Evolutionary conservation across 139 green algal genomes (phyloP).

Genomic region (Zygnema cylindricum): DNA sequence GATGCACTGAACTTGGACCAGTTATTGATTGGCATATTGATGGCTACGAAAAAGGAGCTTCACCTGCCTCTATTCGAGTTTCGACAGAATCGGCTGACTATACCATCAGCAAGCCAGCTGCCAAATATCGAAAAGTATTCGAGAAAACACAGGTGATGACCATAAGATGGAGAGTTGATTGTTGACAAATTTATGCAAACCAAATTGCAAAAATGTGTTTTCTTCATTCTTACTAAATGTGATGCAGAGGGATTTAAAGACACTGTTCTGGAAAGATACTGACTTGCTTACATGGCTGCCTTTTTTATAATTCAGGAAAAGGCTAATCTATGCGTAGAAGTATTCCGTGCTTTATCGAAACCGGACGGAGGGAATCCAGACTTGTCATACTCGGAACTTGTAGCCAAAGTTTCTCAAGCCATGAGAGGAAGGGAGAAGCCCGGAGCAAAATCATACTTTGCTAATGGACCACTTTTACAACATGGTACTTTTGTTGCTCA

Average conservation of each 20-base stretch:
- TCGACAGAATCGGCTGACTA: conserved; percentile 49
- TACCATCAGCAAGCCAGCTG: neutral
- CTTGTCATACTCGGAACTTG: conserved; percentile 21
- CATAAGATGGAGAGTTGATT: neutral
- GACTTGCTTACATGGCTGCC: neutral
- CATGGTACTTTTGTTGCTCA: conserved; percentile 32
- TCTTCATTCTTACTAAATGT: no score
- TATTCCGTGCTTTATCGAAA: conserved; percentile 49
- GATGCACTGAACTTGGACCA: conserved; percentile 40
- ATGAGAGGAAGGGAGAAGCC: conserved; percentile 13
- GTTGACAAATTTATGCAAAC: no score
- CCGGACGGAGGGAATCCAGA: conserved; percentile 48
- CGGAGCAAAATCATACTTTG: conserved; percentile 23
- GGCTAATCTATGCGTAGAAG: conserved; percentile 37
- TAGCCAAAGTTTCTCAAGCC: conserved; percentile 24
- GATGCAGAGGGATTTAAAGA: no score
- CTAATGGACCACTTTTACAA: conserved; percentile 18
- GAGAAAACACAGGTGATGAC: neutral
- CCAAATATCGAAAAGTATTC: conserved; percentile 51
- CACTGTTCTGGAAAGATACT: neutral
- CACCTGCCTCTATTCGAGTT: conserved; percentile 22
- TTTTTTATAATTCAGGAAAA: conserved; percentile 37
- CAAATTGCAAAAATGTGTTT: no score
- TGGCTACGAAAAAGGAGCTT: conserved; percentile 34
- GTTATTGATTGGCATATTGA: conserved; percentile 43